Conservation (phyloP, 2,329 filamentous ascomycete species). For the Trichophyton mentagrophytes region DNA sequence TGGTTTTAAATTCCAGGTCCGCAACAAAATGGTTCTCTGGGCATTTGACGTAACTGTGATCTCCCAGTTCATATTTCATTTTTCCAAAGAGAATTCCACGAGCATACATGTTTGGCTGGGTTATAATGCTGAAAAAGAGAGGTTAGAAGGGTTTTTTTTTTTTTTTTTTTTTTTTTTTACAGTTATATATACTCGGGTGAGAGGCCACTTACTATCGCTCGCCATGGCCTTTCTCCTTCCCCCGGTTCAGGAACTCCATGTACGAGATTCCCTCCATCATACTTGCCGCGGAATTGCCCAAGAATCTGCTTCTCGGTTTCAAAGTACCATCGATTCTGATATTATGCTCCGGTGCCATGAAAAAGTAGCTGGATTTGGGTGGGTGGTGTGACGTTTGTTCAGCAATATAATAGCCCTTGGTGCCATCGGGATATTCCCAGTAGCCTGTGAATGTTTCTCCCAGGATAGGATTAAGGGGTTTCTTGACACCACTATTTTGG, state of each 20-base stretch:
- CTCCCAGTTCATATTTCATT: constrained; percentile 98
- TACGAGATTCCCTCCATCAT: constrained; percentile 96
- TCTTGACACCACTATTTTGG: constrained; percentile 75
- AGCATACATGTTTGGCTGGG: constrained; percentile 98
- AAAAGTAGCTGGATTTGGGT: constrained; percentile 98
- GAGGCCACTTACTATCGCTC: constrained; percentile 66
- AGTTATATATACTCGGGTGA: not conserved
- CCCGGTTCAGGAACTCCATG: constrained; percentile 67
- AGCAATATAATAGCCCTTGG: constrained; percentile 84
- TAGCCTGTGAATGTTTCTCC: constrained; percentile 92
- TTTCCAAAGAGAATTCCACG: constrained; percentile 94
- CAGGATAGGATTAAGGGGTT: constrained; percentile 89
- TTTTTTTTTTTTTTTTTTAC: no score
- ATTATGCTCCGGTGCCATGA: constrained; percentile 85
- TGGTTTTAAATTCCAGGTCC: constrained; percentile 96
- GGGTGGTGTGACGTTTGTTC: constrained; percentile 98
- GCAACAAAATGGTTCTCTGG: constrained; percentile 75
- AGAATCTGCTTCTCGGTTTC: constrained; percentile 86
- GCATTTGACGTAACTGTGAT: constrained; percentile 86
- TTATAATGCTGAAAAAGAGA: constrained; percentile 54
- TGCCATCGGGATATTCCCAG: constrained; percentile 80
- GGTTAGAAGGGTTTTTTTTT: not conserved
- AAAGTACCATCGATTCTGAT: constrained; percentile 92
- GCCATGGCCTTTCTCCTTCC: constrained; percentile 46
- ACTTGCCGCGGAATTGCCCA: constrained; percentile 94